A percentile compares a stretch with the other conserved stretches of the same genome.
phyloP scores from a whole-genome alignment of 2,329 filamentous ascomycete species.

The Cladosporium sp. region DNA sequence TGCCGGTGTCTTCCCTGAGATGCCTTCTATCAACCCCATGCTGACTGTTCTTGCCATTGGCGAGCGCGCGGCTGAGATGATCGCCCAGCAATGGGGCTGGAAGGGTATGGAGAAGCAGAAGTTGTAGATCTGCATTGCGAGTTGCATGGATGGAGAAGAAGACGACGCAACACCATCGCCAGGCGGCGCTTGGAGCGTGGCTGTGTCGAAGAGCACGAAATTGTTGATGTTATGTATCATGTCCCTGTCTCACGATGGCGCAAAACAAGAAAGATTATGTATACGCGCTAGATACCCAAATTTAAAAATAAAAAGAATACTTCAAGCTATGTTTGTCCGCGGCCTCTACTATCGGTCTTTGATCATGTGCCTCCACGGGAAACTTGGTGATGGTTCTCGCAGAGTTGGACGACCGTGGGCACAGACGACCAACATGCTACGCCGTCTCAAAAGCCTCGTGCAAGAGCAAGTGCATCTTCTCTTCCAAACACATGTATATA shows the following conservation, averaged over 20 bases:
- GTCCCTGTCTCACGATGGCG: neutral
- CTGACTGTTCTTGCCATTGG: conserved; percentile 79
- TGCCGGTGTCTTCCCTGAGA: conserved; percentile 82
- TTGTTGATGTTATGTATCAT: neutral
- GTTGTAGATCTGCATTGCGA: conserved; percentile 38
- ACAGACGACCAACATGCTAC: too few relatives aligned
- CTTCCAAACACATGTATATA: too few relatives aligned
- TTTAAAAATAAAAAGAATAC: neutral
- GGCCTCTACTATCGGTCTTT: too few relatives aligned
- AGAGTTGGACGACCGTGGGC: too few relatives aligned
- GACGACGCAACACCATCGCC: neutral
- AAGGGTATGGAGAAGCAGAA: conserved; percentile 52
- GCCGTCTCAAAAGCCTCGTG: too few relatives aligned
- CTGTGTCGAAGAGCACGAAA: neutral
- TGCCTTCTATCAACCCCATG: conserved; percentile 87
- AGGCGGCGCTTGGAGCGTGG: neutral
- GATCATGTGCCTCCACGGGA: too few relatives aligned
- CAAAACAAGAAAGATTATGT: neutral
- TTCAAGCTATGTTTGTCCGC: too few relatives aligned
- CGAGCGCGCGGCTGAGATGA: conserved; percentile 79
- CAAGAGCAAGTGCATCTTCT: too few relatives aligned
- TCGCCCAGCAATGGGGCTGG: conserved; percentile 70
- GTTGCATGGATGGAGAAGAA: neutral
- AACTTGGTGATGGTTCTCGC: too few relatives aligned
- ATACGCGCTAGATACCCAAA: conserved; percentile 8